Base-by-base conservation (phyloP, 768 basidiomycete genomes). In the Psilocybe tampanensis region DNA sequence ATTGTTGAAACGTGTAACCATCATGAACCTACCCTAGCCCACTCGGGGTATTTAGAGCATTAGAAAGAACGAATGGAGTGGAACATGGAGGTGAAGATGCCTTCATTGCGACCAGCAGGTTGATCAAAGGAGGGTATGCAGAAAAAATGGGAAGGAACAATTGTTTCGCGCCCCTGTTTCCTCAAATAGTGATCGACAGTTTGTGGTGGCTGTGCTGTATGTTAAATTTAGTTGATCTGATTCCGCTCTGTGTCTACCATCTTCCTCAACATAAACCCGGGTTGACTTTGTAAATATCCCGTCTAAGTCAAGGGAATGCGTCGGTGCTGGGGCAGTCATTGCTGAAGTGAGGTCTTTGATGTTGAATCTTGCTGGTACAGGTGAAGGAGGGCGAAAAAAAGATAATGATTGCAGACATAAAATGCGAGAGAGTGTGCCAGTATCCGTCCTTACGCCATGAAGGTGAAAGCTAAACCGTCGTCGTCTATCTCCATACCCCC, bases 401-500 rank as follows among this genome's bases (percentile, higher is more conserved):
- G 24, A 23, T 42, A 26, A 42, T 11, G 7, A 52, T 26, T 42
- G 39, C 21, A 51, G 24, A 22, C 2, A 21, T 13, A 19, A 7
- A 17, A 22, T 11, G 34, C 18, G 6, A 21, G 19, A 11, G 19
- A 48, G 22, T 26, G 18, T 21, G 41, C 9, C 11, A 15, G 12
- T 21, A 15, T 32, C 26, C 8, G 13, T 24, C 34, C 44, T 63
- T 60, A 74, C 12, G 72, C 76, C 74, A 82, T 79, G 59, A 81
- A 82, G 12, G 79, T 81, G 59, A 77, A 81, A 43, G 74, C 68
- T 50, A 82, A 62, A 21, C 71, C 79, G 9, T 76, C 76, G 43
- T 73, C 72, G 60, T 82, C 82, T 6, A 82, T 67, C 36, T 82
- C 79, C 81, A 82, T 82, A 44, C 72, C 73, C 8, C 48, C 63